A percentile compares a stretch with the other conserved stretches of the same genome.
Conservation (phyloP, 179 eudicot species). For the Spinacia oleracea region DNA sequence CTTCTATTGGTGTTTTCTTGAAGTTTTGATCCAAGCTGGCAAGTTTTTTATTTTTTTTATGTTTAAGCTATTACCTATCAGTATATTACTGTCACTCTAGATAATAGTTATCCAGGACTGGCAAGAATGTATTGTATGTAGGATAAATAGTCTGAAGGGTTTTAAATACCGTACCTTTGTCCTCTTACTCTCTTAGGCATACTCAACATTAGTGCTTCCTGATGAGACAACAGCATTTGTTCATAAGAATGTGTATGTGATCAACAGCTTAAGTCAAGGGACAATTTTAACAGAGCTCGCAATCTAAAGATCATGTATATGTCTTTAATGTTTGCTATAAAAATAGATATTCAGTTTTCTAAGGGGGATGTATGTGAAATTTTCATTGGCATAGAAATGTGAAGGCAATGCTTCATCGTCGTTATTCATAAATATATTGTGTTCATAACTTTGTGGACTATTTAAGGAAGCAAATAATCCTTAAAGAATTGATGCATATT, state of each 20-base stretch:
- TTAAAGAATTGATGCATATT: too few relatives aligned
- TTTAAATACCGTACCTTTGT: too few relatives aligned
- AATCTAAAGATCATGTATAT: too few relatives aligned
- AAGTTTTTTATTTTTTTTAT: conserved; percentile 1
- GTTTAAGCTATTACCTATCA: not conserved
- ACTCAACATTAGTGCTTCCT: not conserved
- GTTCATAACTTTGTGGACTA: too few relatives aligned
- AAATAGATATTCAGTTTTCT: too few relatives aligned
- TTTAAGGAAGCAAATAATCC: too few relatives aligned
- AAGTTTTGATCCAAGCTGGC: not conserved
- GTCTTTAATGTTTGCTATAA: too few relatives aligned
- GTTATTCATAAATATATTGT: too few relatives aligned
- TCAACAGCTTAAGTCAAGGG: not conserved
- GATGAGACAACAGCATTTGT: not conserved
- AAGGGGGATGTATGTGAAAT: too few relatives aligned
- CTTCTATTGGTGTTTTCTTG: not conserved
- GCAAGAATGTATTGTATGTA: not conserved
- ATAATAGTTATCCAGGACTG: not conserved
- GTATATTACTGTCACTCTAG: not conserved
- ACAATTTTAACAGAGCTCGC: not conserved
- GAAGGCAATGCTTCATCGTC: too few relatives aligned
- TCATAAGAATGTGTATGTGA: too few relatives aligned
- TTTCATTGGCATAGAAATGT: too few relatives aligned
- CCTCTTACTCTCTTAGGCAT: not conserved
- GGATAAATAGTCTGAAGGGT: not conserved